Conservation (phyloP, 2,329 filamentous ascomycete genomes). For the Fusarium verrucosum region DNA sequence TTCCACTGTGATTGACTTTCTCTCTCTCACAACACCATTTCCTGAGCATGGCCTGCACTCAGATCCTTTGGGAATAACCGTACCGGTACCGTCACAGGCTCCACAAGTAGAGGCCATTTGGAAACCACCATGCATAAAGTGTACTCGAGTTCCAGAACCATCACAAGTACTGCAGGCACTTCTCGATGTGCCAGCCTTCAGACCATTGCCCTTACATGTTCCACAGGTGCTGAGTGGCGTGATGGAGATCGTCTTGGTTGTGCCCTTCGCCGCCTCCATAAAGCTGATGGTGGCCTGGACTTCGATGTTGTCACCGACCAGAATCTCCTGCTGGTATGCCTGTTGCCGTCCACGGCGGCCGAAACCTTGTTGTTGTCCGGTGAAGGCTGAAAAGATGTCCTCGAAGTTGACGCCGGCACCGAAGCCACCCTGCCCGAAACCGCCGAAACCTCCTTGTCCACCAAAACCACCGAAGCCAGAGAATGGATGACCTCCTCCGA, state of each 20-base stretch:
- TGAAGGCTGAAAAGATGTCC: slow-evolving; percentile 90
- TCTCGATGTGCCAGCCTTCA: slow-evolving; percentile 82
- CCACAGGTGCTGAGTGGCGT: slow-evolving; percentile 83
- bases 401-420: slow-evolving; percentile 92
- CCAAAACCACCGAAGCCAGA: slow-evolving; percentile 57
- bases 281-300: slow-evolving; percentile 93
- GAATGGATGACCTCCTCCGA: slow-evolving; percentile 72
- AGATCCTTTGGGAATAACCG: slow-evolving; percentile 77
- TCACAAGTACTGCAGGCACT: slow-evolving; percentile 81
- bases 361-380: slow-evolving; percentile 64
- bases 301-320: slow-evolving; percentile 97
- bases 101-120: slow-evolving; percentile 94
- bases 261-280: slow-evolving; percentile 94
- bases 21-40: slow-evolving; percentile 83
- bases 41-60: slow-evolving; percentile 85
- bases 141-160: slow-evolving; percentile 86
- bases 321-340: slow-evolving; percentile 79
- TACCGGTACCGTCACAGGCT: slow-evolving; percentile 81
- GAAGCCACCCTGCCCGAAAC: slow-evolving; percentile 69
- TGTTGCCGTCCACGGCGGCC: slow-evolving; percentile 59
- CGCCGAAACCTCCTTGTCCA: slow-evolving; percentile 31
- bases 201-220: slow-evolving; percentile 82
- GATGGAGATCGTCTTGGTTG: slow-evolving; percentile 86
- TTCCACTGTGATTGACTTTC: slow-evolving; percentile 85
- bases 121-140: slow-evolving; percentile 91